Evolutionary conservation across 768 basidiomycete genomes (phyloP), one percentile per base, ranked within the genome.

Genomic region (Exsudoporus frostii): DNA sequence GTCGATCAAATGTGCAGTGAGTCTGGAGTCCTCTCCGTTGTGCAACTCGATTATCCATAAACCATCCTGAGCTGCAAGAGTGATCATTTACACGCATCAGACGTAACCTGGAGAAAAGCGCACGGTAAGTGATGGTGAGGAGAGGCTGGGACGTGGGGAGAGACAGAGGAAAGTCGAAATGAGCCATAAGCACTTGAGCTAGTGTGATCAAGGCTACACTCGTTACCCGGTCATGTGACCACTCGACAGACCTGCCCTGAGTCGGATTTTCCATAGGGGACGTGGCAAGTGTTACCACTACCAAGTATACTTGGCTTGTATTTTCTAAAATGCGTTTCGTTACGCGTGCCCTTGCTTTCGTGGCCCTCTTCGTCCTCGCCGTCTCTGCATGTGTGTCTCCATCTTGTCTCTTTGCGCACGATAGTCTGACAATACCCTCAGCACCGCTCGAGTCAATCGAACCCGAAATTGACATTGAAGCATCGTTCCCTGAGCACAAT

Each of bases 21-120:
- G 68, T 20, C 90, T 82, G 57, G 78, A 88, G 67, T 93, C 91
- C 36, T 75, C 74, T 14, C 86, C 88, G 65, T 90, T 88, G 62
- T 89, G 89, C 48, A 93, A 69, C 65, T 93, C 90, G 53, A 92
- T 80, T 45, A 89, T 74, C 90, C 90, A 93, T 36, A 87, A 57
- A 3, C 74, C 73, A 4, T 78, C 66, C 86, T 90, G 59, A 30
- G 51, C 56, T 53, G 36, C 8, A 32, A 55, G 2, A 8, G 8
- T 4, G 19, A 7, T 42, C 22, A 48, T 17, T 55, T 8, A 22
- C 19, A n/a, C 32, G 32, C 10, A 57, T 33, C 30, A 2, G 36
- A 25, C 42, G 20, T 19, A 13, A 39, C 9, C 30, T 33, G 19
- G 7, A 33, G 45, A 48, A 36, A 27, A 22, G 62, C 76, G 45